A percentile compares a stretch with the other conserved stretches of the same genome.
Conservation (phyloP, 495 filamentous ascomycete species). For the Xylaria sp. region DNA sequence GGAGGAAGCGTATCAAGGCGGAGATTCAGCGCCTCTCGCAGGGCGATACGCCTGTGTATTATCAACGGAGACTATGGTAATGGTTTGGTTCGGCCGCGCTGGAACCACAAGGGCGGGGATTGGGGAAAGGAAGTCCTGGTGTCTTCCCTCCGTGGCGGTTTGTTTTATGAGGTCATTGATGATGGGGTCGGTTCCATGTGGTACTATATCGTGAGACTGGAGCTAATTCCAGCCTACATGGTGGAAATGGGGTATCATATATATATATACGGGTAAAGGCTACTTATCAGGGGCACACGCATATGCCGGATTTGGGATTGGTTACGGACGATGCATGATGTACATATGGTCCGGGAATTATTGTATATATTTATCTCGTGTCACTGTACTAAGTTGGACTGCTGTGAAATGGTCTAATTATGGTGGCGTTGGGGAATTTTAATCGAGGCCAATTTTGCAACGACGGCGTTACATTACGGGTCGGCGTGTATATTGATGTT, state of each 20-base stretch:
- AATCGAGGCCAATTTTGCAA: background rate
- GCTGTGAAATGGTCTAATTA: background rate
- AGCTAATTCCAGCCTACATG: background rate
- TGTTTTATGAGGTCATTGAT: background rate
- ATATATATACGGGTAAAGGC: constrained; percentile 8
- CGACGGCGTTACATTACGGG: too few relatives aligned
- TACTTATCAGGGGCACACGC: background rate
- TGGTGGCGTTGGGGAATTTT: background rate
- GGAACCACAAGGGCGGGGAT: background rate
- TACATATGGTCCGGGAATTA: constrained; percentile 6
- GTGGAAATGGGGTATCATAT: background rate
- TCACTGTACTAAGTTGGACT: background rate
- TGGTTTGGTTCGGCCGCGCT: background rate
- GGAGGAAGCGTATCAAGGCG: constrained; percentile 57
- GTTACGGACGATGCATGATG: constrained; percentile 11
- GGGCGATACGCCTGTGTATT: constrained; percentile 49
- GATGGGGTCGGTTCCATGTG: background rate
- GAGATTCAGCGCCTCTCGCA: constrained; percentile 54
- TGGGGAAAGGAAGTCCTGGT: background rate
- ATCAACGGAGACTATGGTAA: constrained; percentile 55
- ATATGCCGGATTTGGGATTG: constrained; percentile 19
- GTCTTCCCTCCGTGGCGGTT: background rate
- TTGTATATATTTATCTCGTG: constrained; percentile 19
- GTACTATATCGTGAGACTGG: background rate
- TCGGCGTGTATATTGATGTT: too few relatives aligned